A percentile compares a stretch with the other conserved stretches of the same genome.
Conservation (phyloP, 208 protist species). For the Leishmania major region DNA sequence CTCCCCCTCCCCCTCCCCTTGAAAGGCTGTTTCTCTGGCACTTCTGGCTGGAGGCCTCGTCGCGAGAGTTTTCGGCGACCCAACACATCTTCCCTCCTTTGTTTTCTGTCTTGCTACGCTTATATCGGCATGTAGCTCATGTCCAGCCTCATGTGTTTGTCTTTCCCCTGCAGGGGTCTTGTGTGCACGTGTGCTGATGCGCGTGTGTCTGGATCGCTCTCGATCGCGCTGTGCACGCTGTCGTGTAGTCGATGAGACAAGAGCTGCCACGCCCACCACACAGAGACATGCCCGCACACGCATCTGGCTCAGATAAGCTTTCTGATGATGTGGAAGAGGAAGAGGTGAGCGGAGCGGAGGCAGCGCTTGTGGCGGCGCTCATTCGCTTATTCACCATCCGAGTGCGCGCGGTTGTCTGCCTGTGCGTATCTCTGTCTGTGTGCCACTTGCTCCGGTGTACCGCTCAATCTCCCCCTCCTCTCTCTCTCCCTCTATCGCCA, state of each 20-base stretch:
- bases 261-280: neutral
- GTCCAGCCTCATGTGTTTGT: no score
- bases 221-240: neutral
- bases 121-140: no score
- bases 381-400: neutral
- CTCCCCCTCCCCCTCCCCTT: no score
- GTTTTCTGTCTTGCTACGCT: no score
- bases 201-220: neutral
- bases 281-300: neutral
- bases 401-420: conserved; percentile 2
- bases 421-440: conserved; percentile 11
- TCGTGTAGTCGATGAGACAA: neutral
- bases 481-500: no score
- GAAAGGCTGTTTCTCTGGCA: no score
- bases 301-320: neutral
- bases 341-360: neutral
- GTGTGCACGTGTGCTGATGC: neutral
- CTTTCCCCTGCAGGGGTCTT: no score
- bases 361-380: neutral
- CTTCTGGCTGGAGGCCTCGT: no score
- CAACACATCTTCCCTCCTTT: no score
- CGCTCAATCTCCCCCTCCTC: neutral
- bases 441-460: neutral
- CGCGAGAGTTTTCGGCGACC: no score
- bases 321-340: neutral